Evolutionary conservation across 257 asterid species (phyloP), one percentile per base, ranked within the genome.

Genomic region (Phtheirospermum japonicum): DNA sequence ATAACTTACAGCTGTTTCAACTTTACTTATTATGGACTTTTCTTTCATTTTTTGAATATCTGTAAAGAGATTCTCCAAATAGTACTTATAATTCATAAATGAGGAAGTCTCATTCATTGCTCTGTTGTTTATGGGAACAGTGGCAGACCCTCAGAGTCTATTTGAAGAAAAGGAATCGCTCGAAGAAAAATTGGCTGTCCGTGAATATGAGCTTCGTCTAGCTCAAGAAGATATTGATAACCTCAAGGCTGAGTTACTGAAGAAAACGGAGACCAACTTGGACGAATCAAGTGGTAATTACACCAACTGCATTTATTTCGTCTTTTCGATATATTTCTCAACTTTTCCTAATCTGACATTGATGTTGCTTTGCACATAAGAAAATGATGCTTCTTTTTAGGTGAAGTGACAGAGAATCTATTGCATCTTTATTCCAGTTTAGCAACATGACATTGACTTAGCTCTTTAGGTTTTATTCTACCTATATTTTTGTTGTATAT

Each of bases 141-240:
- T 86, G 77, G 89, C 88, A 13, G 99, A 93, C 59, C 95, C 97
- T 62, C 99, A 93, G 76, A 87, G 82, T 73, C 74, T 93, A 70
- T 83, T 83, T 53, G 99, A 93, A 74, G 99, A 89, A 59, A 87
- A 87, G 78, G 94, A 82, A 68, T 69, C 87, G 31, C 77, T 93
- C 50, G 91, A 87, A 80, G 97, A 93, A 73, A 93, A 89, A 67
- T 71, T 89, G 82, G 96, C 97, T 10, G 81, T 93, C 19, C 75
- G 82, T 64, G 95, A 93, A 67, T 93, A 93, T 79, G 99, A 93
- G 75, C 91, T 93, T 48, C 96, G 99, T 71, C 78, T 93, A 75
- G 93, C 96, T 61, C 95, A 87, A 79, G 99, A 93, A 78, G 99
- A 93, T 69, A 68, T 85, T 66, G 61, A 60, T 46, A 85, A 74